Base-by-base conservation (phyloP, 2,329 filamentous ascomycete species). In the Calonectria pseudoreteaudii region DNA sequence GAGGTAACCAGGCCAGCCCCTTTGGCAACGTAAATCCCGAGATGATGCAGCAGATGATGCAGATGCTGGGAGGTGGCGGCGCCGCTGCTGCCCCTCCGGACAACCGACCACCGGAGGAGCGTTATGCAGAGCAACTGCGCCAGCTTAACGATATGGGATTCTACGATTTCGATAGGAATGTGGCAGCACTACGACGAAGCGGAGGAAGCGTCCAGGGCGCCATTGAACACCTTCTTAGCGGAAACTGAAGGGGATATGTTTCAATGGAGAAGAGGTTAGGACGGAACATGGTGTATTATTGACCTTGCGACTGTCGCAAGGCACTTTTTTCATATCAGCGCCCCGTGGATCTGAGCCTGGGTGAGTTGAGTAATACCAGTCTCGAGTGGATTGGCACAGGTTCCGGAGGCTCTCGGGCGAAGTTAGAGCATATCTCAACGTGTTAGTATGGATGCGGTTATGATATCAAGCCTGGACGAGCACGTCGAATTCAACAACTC, bases 101-200 rank as follows among this genome's bases (percentile, higher is more conserved):
- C 85, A 98, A 90, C 81, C 91, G 96, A 75, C 96, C 97, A 6
- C 96, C 97, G 0, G 97, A 99, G 87, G 97, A 98, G 85, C 89
- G 95, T 73, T 99, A 98, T 80, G 95, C 94, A 4, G 93, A 94
- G 38, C 96, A 99, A 85, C 88, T 99, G 65, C 90, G 95, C 74
- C 95, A 98, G 86, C 87, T 99, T 75, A 99, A 99, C 84, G 97
- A 98, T 78, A 99, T 99, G 97, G 97, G 97, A 4, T 99, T 99
- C 86, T 98, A 92, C 83, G 96, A 99, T 82, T 99, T 98, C 82
- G 96, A 99, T 67, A 88, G 94, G 79, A 99, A 99, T 80, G 92
- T 99, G 38, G 92, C 94, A 70, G 97, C 97, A 7, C 86, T 99
- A 81, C 90, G 96, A 84, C 91, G 96, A 80, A 95, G 94, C 74